phyloP scores from a whole-genome alignment of 2,329 filamentous ascomycete genomes.

The Corinectria fuckeliana region DNA sequence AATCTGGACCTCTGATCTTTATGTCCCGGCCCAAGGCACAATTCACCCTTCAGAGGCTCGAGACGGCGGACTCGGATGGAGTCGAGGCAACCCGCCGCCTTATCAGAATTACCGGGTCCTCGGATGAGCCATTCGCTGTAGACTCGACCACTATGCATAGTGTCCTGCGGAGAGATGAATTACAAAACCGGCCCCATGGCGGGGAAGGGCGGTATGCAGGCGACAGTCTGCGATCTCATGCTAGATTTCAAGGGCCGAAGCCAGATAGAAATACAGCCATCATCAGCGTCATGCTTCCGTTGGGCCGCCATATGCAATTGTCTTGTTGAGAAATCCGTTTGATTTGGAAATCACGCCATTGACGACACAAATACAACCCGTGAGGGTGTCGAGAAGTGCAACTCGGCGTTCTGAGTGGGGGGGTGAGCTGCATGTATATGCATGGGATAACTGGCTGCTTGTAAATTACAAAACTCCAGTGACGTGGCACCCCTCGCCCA shows the following conservation, averaged over 20 bases:
- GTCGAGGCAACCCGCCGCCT: background rate
- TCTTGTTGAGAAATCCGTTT: background rate
- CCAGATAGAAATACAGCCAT: background rate
- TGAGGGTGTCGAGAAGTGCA: background rate
- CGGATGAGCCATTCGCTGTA: background rate
- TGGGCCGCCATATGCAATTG: background rate
- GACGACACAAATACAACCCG: background rate
- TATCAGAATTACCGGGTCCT: too few species aligned
- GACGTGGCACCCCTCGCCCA: background rate
- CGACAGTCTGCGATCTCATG: background rate
- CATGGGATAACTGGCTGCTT: background rate
- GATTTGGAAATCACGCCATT: background rate
- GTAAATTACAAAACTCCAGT: background rate
- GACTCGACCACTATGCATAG: background rate
- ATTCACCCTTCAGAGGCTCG: background rate
- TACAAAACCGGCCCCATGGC: background rate
- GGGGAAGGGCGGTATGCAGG: background rate
- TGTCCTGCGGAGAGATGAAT: background rate
- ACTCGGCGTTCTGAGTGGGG: background rate
- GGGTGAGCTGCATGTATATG: background rate
- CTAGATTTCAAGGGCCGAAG: background rate
- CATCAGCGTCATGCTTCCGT: background rate
- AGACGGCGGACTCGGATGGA: background rate
- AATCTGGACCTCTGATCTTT: background rate
- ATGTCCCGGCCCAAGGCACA: background rate